Percentiles rank a stretch among this genome's conserved stretches.
phyloP scores from a whole-genome alignment of 83 land plant genomes.

The Diphasiastrum complanatum region DNA sequence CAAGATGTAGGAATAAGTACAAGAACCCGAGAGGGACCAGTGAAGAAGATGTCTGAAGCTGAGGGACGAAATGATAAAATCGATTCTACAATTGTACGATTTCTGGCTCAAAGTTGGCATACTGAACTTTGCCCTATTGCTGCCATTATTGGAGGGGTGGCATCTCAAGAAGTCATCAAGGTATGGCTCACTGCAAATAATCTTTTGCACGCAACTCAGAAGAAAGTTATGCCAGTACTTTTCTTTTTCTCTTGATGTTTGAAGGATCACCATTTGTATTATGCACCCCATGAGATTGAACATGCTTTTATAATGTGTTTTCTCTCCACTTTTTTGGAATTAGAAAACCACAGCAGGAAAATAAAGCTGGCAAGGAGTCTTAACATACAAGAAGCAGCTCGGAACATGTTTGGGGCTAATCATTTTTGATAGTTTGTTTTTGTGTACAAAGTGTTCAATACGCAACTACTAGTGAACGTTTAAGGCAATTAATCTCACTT shows the following conservation, averaged over 20 bases:
- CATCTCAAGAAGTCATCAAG: constrained; percentile 56
- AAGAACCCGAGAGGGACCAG: not conserved
- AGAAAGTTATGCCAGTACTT: not conserved
- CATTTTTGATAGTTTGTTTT: too few relatives aligned
- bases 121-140: constrained; percentile 43
- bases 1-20: not conserved
- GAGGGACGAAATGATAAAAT: constrained; percentile 6
- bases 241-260: not conserved
- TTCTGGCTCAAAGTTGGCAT: constrained; percentile 32
- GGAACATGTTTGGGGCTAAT: too few relatives aligned
- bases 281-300: too few relatives aligned
- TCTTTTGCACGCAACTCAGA: not conserved
- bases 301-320: too few relatives aligned
- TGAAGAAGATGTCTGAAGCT: not conserved
- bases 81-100: constrained; percentile 30
- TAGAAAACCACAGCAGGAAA: too few relatives aligned
- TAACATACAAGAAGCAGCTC: too few relatives aligned
- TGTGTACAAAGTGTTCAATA: too few relatives aligned
- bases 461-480: too few relatives aligned
- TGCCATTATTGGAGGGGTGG: constrained; percentile 44
- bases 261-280: not conserved
- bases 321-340: too few relatives aligned
- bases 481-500: too few relatives aligned
- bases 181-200: constrained; percentile 9
- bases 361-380: too few relatives aligned